phyloP scores from a whole-genome alignment of 495 filamentous ascomycete genomes.

The Terfezia claveryi region DNA sequence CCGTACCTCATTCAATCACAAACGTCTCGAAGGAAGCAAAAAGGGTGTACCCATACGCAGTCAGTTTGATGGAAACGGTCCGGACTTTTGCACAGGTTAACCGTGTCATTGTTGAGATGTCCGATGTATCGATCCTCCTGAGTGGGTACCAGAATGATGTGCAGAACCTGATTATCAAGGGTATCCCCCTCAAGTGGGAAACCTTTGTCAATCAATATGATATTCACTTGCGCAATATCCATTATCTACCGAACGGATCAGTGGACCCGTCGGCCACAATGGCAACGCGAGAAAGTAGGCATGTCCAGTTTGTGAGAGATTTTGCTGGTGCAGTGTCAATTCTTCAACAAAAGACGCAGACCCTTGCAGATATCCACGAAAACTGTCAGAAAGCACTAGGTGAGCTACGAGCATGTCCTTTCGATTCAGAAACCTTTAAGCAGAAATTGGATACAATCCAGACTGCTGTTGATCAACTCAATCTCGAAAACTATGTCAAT shows the following conservation, averaged over 20 bases:
- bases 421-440: conserved; percentile 52
- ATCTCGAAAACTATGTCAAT: conserved; percentile 86
- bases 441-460: conserved; percentile 66
- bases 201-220: conserved; percentile 94
- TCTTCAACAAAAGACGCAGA: conserved; percentile 64
- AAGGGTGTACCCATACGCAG: conserved; percentile 88
- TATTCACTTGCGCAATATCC: conserved; percentile 51
- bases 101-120: conserved; percentile 58
- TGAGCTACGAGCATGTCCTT: conserved; percentile 71
- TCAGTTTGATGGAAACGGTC: conserved; percentile 94
- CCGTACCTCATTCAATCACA: conserved; percentile 78
- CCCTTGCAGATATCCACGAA: conserved; percentile 54
- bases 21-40: conserved; percentile 94
- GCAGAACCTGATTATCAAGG: conserved; percentile 58
- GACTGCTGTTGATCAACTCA: conserved; percentile 76
- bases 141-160: conserved; percentile 80
- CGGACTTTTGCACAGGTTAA: conserved; percentile 72
- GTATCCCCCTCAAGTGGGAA: conserved; percentile 80
- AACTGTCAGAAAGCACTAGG: conserved; percentile 59
- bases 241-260: conserved; percentile 34
- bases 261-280: conserved; percentile 32
- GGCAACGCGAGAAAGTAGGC: conserved; percentile 58
- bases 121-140: conserved; percentile 63
- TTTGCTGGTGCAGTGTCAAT: conserved; percentile 67
- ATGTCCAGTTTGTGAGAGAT: conserved; percentile 86